A percentile compares a stretch with the other conserved stretches of the same genome.
These are phyloP conservation scores for Brassica rapa DNA, from an alignment of 345 rosid genomes.

Conservation along the genomic window DNA sequence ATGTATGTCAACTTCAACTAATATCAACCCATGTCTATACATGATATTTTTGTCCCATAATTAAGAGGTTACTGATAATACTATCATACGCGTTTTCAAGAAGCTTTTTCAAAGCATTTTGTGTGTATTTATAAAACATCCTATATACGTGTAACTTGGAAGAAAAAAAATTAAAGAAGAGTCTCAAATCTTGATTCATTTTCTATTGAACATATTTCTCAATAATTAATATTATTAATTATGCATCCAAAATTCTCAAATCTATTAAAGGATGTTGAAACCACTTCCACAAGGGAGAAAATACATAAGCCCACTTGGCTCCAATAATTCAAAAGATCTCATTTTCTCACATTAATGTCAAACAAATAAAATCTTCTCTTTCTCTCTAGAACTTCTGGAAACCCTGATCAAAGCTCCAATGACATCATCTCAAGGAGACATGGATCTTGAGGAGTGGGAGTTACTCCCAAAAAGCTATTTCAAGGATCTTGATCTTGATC, in stretches of 20 bases:
- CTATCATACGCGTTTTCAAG: neutral
- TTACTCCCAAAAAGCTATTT: slow-evolving; percentile 57
- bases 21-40: neutral
- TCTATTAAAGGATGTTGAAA: slow-evolving; percentile 21
- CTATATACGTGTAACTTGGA: neutral
- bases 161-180: neutral
- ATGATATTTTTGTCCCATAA: neutral
- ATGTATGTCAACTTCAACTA: slow-evolving; percentile 15
- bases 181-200: neutral
- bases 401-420: slow-evolving; percentile 10
- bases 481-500: slow-evolving; percentile 38
- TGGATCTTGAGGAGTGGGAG: slow-evolving; percentile 95
- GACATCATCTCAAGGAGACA: slow-evolving; percentile 32
- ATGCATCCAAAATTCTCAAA: slow-evolving; percentile 3
- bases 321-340: slow-evolving; percentile 27
- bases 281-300: slow-evolving; percentile 24
- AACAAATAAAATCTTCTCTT: slow-evolving; percentile 1
- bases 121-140: neutral
- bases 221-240: neutral
- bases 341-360: slow-evolving; percentile 6
- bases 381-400: slow-evolving; percentile 2
- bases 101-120: neutral
- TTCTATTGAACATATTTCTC: neutral
- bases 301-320: slow-evolving; percentile 32
- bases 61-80: slow-evolving; percentile 2